Evolutionary conservation across 352 stramenopile species (phyloP), one percentile per base, ranked within the genome.

Genomic region (Pythium plurisporium): DNA sequence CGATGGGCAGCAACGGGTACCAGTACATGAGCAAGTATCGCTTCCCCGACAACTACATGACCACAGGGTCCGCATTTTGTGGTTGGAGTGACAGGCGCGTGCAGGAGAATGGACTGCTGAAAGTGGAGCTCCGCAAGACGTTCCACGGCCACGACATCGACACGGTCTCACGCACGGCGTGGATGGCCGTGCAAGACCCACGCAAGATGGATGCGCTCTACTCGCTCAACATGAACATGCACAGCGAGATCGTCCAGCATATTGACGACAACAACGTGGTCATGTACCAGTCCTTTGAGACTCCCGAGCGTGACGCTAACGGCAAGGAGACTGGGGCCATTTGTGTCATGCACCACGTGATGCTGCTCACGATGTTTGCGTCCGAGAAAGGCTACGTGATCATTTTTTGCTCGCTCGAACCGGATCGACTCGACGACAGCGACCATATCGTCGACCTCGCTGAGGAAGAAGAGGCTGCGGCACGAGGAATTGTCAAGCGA

Each of bases 281-380:
- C 49, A 58, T 77, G 54, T 74, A 74, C 51, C 66, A 72, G 40
- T 59, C 67, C 38, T 73, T 65, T 52, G 64, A 73, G 40, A 67
- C 64, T 0, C 55, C 38, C 10, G 59, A 72, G 48, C 49, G 53
- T 34, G 53, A 73, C 42, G 29, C 59, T 6, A 53, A 3, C 14
- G 58, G 58, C 23, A 31, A 44, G 1, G 58, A 65, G 36, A 65
- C 58, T 9, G 60, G 48, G 7, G 45, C 41, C 3, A 26, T 59
- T 15, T 33, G 26, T 7, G 60, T 63, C 26, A 54, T 67, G 53
- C 52, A 63, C 38, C 47, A 60, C 36, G 38, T 67, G n/a, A 60
- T 67, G 52, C 60, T 67, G n/a, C 41, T 63, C 29, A 59, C 53
- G 12, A 51, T 49, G 23, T 62, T 67, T 23, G 37, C 59, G 36